These are phyloP conservation scores for Aspergillus puulaauensis DNA, from an alignment of 2,329 filamentous ascomycete genomes.

Conservation along the genomic window DNA sequence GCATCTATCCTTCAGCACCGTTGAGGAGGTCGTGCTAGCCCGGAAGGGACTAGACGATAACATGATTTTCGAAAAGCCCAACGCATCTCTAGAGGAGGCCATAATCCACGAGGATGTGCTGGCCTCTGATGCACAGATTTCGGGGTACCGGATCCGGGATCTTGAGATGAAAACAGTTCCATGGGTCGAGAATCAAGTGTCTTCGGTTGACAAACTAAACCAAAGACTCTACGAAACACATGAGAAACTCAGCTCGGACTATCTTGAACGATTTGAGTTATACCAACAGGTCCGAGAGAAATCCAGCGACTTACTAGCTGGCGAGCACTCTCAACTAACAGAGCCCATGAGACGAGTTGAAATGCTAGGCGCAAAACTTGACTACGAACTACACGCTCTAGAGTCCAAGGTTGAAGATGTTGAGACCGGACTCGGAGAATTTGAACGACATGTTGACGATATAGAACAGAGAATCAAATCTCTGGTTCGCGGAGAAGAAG, in stretches of 20 bases:
- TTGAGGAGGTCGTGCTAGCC: conserved; percentile 44
- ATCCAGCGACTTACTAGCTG: conserved; percentile 66
- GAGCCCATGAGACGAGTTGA: conserved; percentile 79
- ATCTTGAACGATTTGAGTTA: conserved; percentile 68
- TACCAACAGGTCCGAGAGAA: conserved; percentile 67
- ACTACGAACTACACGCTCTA: conserved; percentile 87
- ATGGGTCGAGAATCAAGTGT: conserved; percentile 46
- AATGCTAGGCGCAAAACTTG: conserved; percentile 76
- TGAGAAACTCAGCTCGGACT: conserved; percentile 65
- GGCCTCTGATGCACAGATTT: conserved; percentile 36
- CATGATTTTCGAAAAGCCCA: conserved; percentile 34
- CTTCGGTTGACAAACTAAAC: conserved; percentile 59
- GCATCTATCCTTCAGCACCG: conserved; percentile 49
- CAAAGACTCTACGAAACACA: conserved; percentile 62
- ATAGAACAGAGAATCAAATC: conserved; percentile 65
- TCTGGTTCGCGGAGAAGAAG: conserved; percentile 62
- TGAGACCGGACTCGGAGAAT: conserved; percentile 76
- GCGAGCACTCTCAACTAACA: conserved; percentile 66
- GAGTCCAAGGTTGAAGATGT: conserved; percentile 80
- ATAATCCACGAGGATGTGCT: conserved; percentile 40
- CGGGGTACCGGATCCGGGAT: conserved; percentile 36
- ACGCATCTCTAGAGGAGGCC: conserved; percentile 41
- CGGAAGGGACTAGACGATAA: conserved; percentile 32
- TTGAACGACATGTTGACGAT: conserved; percentile 74
- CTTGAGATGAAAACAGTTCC: conserved; percentile 38